A percentile compares a stretch with the other conserved stretches of the same genome.
Evolutionary conservation across 164 flowering plant genomes (phyloP).

Genomic region (Liquidambar formosana): DNA sequence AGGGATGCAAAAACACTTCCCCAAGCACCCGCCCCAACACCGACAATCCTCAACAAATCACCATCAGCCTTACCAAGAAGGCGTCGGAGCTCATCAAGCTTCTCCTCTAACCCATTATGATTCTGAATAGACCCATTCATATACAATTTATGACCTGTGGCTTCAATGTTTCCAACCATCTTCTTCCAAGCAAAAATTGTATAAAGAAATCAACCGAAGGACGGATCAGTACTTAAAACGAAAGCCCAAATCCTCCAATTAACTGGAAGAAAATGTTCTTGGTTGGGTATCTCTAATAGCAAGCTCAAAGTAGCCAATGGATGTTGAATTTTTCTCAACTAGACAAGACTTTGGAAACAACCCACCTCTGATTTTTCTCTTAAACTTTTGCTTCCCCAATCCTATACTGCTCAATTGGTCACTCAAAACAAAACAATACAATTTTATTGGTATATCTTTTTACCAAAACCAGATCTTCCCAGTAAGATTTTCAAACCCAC

Average conservation of each 20-base stretch:
- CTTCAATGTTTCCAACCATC: conserved; percentile 50
- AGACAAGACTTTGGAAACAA: conserved; percentile 3
- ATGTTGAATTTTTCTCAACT: background rate
- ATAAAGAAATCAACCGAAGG: background rate
- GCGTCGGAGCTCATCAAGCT: conserved; percentile 72
- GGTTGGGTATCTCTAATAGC: background rate
- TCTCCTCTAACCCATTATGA: conserved; percentile 42
- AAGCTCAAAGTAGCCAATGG: background rate
- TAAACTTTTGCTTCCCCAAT: background rate
- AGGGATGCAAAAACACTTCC: conserved; percentile 87
- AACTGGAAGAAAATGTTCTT: background rate
- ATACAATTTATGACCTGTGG: conserved; percentile 8
- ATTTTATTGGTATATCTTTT: conserved; percentile 19
- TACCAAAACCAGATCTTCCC: conserved; percentile 16
- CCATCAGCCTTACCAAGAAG: conserved; percentile 76
- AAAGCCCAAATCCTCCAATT: conserved; percentile 7
- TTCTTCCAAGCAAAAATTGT: conserved; percentile 14
- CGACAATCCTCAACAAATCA: conserved; percentile 72
- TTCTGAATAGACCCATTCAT: conserved; percentile 45
- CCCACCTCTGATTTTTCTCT: conserved; percentile 12
- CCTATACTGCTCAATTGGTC: background rate
- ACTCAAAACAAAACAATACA: background rate
- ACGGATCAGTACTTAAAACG: conserved; percentile 2
- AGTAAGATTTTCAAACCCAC: conserved; percentile 15
- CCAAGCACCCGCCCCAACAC: conserved; percentile 96